phyloP scores from a whole-genome alignment of 2,329 filamentous ascomycete genomes.

The Ceratocystis papillata region DNA sequence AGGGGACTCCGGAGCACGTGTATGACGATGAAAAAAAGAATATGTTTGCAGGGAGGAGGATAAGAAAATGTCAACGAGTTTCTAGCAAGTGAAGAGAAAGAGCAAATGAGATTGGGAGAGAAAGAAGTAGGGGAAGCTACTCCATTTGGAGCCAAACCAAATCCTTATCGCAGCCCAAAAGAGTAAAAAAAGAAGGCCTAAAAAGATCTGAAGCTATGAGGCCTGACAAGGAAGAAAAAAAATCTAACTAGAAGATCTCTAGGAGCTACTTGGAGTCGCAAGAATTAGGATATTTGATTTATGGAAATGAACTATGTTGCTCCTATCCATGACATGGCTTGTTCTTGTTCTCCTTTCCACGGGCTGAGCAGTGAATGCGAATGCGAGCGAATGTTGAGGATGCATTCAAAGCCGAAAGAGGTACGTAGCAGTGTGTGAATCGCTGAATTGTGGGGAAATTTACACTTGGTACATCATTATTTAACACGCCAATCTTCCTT shows the following conservation, averaged over 20 bases:
- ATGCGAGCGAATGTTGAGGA: not conserved
- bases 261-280: not conserved
- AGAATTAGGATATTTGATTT: not conserved
- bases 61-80: not conserved
- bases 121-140: not conserved
- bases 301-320: not conserved
- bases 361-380: not conserved
- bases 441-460: not conserved
- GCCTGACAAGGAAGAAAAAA: no score
- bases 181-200: not conserved
- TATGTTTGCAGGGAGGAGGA: not conserved
- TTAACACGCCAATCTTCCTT: not conserved
- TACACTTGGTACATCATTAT: not conserved
- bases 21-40: not conserved
- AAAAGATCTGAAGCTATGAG: not conserved
- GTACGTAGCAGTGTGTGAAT: not conserved
- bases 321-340: not conserved
- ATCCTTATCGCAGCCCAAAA: conserved; percentile 5
- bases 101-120: not conserved
- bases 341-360: not conserved
- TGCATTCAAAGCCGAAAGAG: not conserved
- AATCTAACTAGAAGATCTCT: no score
- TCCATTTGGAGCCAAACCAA: conserved; percentile 28
- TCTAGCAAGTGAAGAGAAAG: not conserved
- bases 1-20: no score